These are phyloP conservation scores for Wickerhamomyces queroliae DNA, from an alignment of 805 yeast species.

Conservation along the genomic window DNA sequence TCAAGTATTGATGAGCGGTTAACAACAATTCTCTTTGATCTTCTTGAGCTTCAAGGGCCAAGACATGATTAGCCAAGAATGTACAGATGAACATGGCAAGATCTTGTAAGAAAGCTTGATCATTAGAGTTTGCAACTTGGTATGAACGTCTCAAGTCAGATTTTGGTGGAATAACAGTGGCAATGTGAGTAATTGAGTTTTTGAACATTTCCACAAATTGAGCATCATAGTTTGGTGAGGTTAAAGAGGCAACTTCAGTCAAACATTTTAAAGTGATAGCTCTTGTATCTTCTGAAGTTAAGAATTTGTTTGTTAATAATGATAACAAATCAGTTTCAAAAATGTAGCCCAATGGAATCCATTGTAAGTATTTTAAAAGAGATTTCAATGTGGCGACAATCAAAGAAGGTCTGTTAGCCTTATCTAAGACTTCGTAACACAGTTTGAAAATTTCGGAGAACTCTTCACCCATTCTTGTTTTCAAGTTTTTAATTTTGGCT, in stretches of 20 bases:
- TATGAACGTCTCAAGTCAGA: slow-evolving; percentile 71
- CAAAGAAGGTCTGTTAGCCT: slow-evolving; percentile 78
- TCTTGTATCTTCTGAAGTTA: slow-evolving; percentile 74
- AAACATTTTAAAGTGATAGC: slow-evolving; percentile 84
- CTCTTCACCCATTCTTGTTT: slow-evolving; percentile 79
- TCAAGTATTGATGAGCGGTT: slow-evolving; percentile 72
- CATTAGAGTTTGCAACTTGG: slow-evolving; percentile 67
- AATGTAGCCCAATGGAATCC: slow-evolving; percentile 90
- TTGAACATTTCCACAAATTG: slow-evolving; percentile 68
- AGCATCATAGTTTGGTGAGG: slow-evolving; percentile 45
- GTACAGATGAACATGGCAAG: slow-evolving; percentile 90
- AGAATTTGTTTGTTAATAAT: slow-evolving; percentile 67
- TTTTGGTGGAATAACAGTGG: slow-evolving; percentile 61
- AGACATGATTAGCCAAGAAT: slow-evolving; percentile 69
- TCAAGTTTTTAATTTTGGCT: slow-evolving; percentile 82
- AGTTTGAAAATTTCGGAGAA: slow-evolving; percentile 90
- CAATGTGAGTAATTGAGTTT: slow-evolving; percentile 64
- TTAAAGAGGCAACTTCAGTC: slow-evolving; percentile 79
- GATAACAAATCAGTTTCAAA: slow-evolving; percentile 81
- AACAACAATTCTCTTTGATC: slow-evolving; percentile 52
- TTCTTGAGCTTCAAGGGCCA: slow-evolving; percentile 53
- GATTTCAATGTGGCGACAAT: slow-evolving; percentile 81
- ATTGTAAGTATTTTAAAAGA: slow-evolving; percentile 77
- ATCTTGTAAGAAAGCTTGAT: slow-evolving; percentile 93
- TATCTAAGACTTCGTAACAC: slow-evolving; percentile 90